Percentiles rank a stretch among this genome's conserved stretches.
phyloP scores from a whole-genome alignment of 148 eudicot species.

The Fallopia convolvulus region DNA sequence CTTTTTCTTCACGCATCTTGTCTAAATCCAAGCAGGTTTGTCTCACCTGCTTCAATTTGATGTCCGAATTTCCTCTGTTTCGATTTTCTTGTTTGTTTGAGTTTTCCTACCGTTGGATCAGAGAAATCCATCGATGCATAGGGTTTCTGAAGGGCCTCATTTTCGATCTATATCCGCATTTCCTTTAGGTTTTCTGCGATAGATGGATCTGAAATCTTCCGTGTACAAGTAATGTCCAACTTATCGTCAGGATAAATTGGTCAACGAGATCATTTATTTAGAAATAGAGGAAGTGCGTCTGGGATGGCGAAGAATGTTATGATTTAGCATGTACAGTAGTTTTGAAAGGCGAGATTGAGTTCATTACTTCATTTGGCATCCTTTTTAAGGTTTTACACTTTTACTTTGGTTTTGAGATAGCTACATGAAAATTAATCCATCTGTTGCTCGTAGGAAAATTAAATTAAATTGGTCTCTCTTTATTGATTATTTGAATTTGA shows the following conservation, averaged over 20 bases:
- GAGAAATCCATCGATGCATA: not conserved
- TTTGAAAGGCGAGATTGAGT: not conserved
- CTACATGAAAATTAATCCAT: not conserved
- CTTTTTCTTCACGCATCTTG: slow-evolving; percentile 43
- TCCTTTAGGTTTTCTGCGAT: not conserved
- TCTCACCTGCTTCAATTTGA: slow-evolving; percentile 9
- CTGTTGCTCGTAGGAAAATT: not conserved
- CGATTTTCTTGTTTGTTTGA: not conserved
- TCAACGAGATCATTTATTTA: not conserved
- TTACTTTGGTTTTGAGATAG: not conserved
- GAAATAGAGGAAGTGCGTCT: not conserved
- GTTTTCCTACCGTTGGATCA: slow-evolving; percentile 6
- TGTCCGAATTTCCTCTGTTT: not conserved
- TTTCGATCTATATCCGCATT: not conserved
- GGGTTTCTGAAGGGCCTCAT: not conserved
- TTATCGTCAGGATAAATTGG: not conserved
- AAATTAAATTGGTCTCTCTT: not conserved
- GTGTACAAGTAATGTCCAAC: not conserved
- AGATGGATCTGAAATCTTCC: not conserved
- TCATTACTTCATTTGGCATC: slow-evolving; percentile 5
- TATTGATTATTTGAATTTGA: not conserved
- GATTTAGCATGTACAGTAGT: not conserved
- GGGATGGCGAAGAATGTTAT: not conserved
- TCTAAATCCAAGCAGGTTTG: slow-evolving; percentile 54
- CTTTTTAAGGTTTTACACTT: not conserved